Percentiles rank a stretch among this genome's conserved stretches.
phyloP scores from a whole-genome alignment of 495 filamentous ascomycete genomes.

The Viridothelium virens region DNA sequence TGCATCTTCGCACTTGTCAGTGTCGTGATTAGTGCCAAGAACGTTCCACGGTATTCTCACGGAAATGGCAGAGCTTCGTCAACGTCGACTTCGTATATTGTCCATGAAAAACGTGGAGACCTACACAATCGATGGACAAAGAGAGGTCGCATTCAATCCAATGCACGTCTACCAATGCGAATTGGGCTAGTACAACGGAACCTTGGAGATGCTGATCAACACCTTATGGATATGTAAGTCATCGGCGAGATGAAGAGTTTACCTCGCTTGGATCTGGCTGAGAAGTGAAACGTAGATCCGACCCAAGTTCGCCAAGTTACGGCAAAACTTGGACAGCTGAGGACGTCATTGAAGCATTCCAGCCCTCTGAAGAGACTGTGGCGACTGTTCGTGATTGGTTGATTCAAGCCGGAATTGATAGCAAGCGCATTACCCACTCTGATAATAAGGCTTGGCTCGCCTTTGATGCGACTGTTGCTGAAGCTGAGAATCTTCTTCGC shows the following conservation, averaged over 20 bases:
- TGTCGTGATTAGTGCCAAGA: no score
- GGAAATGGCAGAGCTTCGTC: no score
- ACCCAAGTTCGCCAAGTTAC: slow-evolving; percentile 14
- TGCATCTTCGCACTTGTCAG: no score
- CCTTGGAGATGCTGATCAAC: slow-evolving; percentile 8
- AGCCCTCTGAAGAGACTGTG: slow-evolving; percentile 13
- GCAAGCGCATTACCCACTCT: slow-evolving; percentile 1
- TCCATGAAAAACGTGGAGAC: neutral
- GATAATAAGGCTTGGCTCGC: slow-evolving; percentile 14
- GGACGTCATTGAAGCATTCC: slow-evolving; percentile 7
- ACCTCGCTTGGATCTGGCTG: no score
- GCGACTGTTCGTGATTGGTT: slow-evolving; percentile 10
- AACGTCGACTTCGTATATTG: neutral
- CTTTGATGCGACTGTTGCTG: slow-evolving; percentile 8
- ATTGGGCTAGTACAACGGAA: slow-evolving; percentile 9
- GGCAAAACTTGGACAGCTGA: slow-evolving; percentile 11
- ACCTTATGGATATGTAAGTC: slow-evolving; percentile 9
- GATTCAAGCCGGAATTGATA: neutral
- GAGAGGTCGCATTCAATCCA: neutral
- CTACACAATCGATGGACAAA: neutral
- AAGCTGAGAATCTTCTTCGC: slow-evolving; percentile 5
- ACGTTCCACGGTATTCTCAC: no score
- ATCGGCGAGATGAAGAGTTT: no score
- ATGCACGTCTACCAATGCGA: slow-evolving; percentile 10
- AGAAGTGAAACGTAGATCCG: no score